A percentile compares a stretch with the other conserved stretches of the same genome.
Evolutionary conservation across 192 early-diverging fungal species (phyloP).

Genomic region (Coemansia sp.): DNA sequence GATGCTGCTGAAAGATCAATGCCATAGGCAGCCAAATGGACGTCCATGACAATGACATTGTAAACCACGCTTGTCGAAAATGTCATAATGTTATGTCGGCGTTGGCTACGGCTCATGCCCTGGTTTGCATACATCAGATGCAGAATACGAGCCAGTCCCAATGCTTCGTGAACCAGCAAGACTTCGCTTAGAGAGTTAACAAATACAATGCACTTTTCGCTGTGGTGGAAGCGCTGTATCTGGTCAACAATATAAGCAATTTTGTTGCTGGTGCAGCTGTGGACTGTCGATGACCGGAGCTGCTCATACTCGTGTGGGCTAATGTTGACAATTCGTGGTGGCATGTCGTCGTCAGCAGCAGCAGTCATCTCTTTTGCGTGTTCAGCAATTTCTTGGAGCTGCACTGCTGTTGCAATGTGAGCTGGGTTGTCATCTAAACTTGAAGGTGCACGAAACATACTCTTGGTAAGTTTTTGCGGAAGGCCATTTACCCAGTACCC

Average conservation of each 20-base stretch:
- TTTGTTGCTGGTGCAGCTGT: conserved; percentile 32
- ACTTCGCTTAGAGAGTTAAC: conserved; percentile 26
- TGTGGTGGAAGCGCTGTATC: conserved; percentile 13
- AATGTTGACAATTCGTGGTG: conserved; percentile 31
- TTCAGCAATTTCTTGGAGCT: conserved; percentile 14
- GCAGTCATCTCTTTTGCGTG: conserved; percentile 19
- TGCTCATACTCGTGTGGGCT: conserved; percentile 30
- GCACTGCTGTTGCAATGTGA: conserved; percentile 19
- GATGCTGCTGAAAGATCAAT: conserved; percentile 76
- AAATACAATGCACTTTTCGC: conserved; percentile 53
- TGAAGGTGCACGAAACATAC: conserved; percentile 3
- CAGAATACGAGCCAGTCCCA: conserved; percentile 31
- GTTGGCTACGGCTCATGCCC: conserved; percentile 42
- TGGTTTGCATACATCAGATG: conserved; percentile 43
- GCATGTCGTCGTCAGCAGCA: conserved; percentile 21
- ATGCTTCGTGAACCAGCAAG: conserved; percentile 28
- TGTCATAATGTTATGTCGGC: conserved; percentile 45
- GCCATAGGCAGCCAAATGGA: conserved; percentile 64
- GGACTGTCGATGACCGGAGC: conserved; percentile 8
- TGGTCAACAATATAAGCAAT: conserved; percentile 32
- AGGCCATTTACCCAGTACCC: conserved; percentile 24
- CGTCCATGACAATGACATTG: conserved; percentile 49
- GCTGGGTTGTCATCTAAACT: neutral
- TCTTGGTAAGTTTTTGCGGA: conserved; percentile 10
- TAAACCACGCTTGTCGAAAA: conserved; percentile 43